These are phyloP conservation scores for Melampsora medusae DNA, from an alignment of 1,284 basidiomycete genomes.

Conservation along the genomic window DNA sequence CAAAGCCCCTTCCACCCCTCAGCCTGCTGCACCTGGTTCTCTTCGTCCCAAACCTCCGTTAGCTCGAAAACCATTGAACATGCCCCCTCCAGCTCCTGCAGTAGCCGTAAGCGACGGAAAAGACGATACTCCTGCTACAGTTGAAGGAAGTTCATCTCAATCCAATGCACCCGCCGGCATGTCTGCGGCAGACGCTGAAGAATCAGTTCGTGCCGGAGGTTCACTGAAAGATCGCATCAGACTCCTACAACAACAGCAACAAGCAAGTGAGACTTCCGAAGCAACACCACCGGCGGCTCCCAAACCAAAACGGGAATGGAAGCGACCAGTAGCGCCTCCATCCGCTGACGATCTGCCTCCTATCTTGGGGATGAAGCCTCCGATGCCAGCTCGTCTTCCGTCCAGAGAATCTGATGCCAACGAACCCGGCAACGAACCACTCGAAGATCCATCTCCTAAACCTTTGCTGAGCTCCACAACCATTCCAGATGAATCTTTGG, in stretches of 20 bases:
- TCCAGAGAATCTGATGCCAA: neutral
- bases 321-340: slow-evolving; percentile 25
- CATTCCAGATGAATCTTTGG: slow-evolving; percentile 1
- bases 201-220: slow-evolving; percentile 40
- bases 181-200: slow-evolving; percentile 44
- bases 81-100: slow-evolving; percentile 33
- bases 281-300: slow-evolving; percentile 7
- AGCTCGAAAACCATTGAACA: slow-evolving; percentile 36
- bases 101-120: slow-evolving; percentile 7
- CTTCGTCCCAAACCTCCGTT: slow-evolving; percentile 35
- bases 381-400: neutral
- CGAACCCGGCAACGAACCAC: slow-evolving; percentile 11
- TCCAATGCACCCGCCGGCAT: slow-evolving; percentile 27
- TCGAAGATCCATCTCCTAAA: neutral
- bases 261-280: slow-evolving; percentile 20
- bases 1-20: slow-evolving; percentile 16
- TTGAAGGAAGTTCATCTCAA: neutral
- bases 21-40: slow-evolving; percentile 4
- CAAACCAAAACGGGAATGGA: slow-evolving; percentile 45
- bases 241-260: slow-evolving; percentile 39
- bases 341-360: slow-evolving; percentile 11
- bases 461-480: neutral
- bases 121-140: neutral
- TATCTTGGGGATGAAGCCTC: slow-evolving; percentile 7
- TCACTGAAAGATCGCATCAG: slow-evolving; percentile 44